phyloP scores from a whole-genome alignment of 352 stramenopile species.

The Aphanomyces invadans region DNA sequence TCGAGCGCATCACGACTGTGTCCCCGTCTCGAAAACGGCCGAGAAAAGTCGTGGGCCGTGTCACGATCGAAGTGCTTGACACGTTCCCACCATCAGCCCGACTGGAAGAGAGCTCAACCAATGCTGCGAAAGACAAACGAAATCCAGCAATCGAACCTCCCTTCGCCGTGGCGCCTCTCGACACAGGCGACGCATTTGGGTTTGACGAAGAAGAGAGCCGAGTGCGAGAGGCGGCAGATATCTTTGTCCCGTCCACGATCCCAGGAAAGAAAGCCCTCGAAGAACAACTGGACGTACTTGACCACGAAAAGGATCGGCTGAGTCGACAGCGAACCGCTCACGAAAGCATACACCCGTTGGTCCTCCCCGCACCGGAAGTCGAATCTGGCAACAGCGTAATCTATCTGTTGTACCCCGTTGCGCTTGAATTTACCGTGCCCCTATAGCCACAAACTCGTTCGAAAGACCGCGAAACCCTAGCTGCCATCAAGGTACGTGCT shows the following conservation, averaged over 20 bases:
- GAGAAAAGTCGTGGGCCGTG: conserved; percentile 31
- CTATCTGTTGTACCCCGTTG: no score
- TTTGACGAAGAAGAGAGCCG: conserved; percentile 51
- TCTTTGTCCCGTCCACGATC: conserved; percentile 48
- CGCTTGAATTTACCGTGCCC: neutral
- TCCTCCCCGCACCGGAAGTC: conserved; percentile 13
- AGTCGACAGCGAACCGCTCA: no score
- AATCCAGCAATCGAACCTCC: neutral
- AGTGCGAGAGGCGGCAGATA: conserved; percentile 45
- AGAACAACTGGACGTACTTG: conserved; percentile 34
- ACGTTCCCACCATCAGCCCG: neutral
- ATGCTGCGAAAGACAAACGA: neutral
- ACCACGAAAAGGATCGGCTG: conserved; percentile 37
- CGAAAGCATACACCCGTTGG: conserved; percentile 26
- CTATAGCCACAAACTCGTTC: neutral
- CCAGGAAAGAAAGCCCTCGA: conserved; percentile 45
- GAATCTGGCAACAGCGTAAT: no score
- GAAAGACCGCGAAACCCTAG: neutral
- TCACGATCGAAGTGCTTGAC: conserved; percentile 68
- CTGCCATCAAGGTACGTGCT: neutral
- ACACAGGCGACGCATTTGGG: conserved; percentile 33
- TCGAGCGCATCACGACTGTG: conserved; percentile 48
- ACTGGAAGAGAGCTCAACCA: neutral
- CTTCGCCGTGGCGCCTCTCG: neutral
- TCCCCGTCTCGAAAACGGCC: conserved; percentile 16